Conservation (phyloP, 108 stramenopile species). For the Pseudonitzschia pungens region DNA sequence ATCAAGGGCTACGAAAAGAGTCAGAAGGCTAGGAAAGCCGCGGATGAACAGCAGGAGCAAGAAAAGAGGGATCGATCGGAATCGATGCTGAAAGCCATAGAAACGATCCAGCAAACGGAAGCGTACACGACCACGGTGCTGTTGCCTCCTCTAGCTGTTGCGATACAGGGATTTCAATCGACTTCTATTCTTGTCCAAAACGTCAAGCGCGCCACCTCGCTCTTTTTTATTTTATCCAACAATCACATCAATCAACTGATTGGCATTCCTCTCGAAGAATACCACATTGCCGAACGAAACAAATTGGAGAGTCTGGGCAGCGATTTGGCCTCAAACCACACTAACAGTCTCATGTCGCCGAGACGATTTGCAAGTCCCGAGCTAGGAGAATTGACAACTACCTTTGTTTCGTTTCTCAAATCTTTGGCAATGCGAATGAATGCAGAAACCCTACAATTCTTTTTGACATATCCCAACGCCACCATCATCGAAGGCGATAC, state of each 20-base stretch:
- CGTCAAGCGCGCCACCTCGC: conserved; percentile 76
- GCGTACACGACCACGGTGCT: background rate
- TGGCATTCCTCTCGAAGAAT: conserved; percentile 65
- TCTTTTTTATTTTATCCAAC: conserved; percentile 82
- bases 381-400: conserved; percentile 75
- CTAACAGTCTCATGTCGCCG: conserved; percentile 17
- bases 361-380: conserved; percentile 52
- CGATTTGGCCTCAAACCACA: background rate
- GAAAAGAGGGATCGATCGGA: conserved; percentile 1
- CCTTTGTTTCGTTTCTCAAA: conserved; percentile 84
- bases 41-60: conserved; percentile 7
- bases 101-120: background rate
- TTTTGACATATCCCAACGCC: conserved; percentile 59
- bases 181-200: conserved; percentile 87
- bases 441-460: conserved; percentile 86
- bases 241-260: conserved; percentile 82
- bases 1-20: conserved; percentile 10
- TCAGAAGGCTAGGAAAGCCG: background rate
- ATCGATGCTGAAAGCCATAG: conserved; percentile 8
- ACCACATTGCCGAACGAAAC: conserved; percentile 54
- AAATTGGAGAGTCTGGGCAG: conserved; percentile 18
- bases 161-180: conserved; percentile 82
- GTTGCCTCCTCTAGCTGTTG: conserved; percentile 71
- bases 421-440: conserved; percentile 86
- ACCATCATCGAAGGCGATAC: conserved; percentile 19